A percentile compares a stretch with the other conserved stretches of the same genome.
Evolutionary conservation across 2,329 filamentous ascomycete genomes (phyloP).

Genomic region (Botrytis deweyae): DNA sequence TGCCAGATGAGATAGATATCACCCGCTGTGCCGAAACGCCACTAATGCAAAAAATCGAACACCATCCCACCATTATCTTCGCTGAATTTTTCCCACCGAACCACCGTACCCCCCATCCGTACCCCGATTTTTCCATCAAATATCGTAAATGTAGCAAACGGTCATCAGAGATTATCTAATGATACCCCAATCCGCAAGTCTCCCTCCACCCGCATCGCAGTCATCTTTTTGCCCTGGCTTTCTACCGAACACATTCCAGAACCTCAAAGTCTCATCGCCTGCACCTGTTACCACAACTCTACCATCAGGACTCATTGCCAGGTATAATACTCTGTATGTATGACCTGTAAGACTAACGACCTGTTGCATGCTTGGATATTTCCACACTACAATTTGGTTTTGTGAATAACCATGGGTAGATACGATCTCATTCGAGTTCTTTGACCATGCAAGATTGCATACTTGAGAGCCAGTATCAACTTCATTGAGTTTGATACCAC

Average conservation of each 20-base stretch:
- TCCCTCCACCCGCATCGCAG: constrained; percentile 61
- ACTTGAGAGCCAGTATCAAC: constrained; percentile 97
- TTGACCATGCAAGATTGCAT: constrained; percentile 97
- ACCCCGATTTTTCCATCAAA: constrained; percentile 8
- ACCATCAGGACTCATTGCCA: constrained; percentile 96
- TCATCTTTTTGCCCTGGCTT: constrained; percentile 69
- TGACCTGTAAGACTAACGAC: constrained; percentile 94
- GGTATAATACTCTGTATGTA: constrained; percentile 92
- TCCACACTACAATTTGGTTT: constrained; percentile 99
- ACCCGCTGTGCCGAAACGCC: constrained; percentile 18
- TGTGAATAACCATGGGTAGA: constrained; percentile 96
- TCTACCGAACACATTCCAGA: constrained; percentile 94
- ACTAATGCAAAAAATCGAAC: constrained; percentile 20
- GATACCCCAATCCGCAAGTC: constrained; percentile 74
- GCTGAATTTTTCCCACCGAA: constrained; percentile 8
- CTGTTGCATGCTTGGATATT: constrained; percentile 97
- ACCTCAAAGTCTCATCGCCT: constrained; percentile 91
- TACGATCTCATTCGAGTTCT: constrained; percentile 96
- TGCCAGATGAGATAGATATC: constrained; percentile 18
- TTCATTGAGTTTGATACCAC: constrained; percentile 78
- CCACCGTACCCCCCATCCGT: background rate
- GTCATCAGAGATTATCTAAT: constrained; percentile 58
- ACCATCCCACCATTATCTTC: constrained; percentile 9
- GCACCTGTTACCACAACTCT: constrained; percentile 92
- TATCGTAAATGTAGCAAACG: background rate